Conservation (phyloP, 805 yeast species). For the Saturnispora diversa region DNA sequence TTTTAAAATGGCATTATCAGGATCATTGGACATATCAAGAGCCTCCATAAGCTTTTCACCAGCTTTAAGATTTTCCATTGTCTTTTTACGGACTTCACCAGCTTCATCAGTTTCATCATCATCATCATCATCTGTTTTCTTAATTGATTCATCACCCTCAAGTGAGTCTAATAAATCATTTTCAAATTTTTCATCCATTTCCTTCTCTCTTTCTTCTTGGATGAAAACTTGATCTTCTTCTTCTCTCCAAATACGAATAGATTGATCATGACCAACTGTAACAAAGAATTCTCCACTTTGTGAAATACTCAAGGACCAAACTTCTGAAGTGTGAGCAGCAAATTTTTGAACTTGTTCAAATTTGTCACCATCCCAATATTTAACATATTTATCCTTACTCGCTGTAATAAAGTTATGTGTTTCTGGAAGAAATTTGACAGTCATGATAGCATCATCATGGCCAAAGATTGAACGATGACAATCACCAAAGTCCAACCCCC, state of each 20-base stretch:
- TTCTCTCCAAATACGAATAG: conserved; percentile 87
- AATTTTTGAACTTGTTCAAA: conserved; percentile 88
- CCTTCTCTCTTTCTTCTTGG: conserved; percentile 95
- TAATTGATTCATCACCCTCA: conserved; percentile 44
- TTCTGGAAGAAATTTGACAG: conserved; percentile 74
- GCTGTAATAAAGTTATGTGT: conserved; percentile 84
- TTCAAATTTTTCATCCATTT: conserved; percentile 87
- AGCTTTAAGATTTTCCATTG: conserved; percentile 85
- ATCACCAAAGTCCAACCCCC: conserved; percentile 99
- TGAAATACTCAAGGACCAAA: conserved; percentile 85
- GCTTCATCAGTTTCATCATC: conserved; percentile 42
- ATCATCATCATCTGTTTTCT: conserved; percentile 29
- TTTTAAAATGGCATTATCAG: conserved; percentile 63
- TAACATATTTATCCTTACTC: conserved; percentile 80
- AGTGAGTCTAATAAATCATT: conserved; percentile 64
- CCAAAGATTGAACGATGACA: conserved; percentile 96
- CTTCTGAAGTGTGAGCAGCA: conserved; percentile 82
- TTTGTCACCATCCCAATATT: conserved; percentile 98
- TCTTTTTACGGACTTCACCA: conserved; percentile 67
- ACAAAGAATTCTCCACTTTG: conserved; percentile 62
- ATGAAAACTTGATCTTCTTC: conserved; percentile 93
- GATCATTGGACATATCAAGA: conserved; percentile 70
- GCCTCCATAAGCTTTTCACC: conserved; percentile 94
- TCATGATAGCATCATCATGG: conserved; percentile 93
- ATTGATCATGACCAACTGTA: conserved; percentile 87